Percentiles rank a stretch among this genome's conserved stretches.
phyloP scores from a whole-genome alignment of 2,329 filamentous ascomycete species.

The Microascus cirrosus region DNA sequence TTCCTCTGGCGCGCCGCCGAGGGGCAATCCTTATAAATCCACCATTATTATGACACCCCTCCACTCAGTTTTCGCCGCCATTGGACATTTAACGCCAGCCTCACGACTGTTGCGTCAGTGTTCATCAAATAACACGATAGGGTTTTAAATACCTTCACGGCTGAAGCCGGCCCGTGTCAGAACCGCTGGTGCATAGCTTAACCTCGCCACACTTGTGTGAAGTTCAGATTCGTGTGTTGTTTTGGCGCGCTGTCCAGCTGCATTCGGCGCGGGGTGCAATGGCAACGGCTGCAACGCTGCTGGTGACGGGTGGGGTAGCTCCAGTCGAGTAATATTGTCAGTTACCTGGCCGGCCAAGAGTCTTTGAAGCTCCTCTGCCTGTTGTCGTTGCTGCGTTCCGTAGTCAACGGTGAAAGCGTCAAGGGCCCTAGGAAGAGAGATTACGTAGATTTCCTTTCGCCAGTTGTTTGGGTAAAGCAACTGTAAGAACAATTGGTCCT shows the following conservation, averaged over 20 bases:
- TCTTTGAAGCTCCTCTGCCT: no score
- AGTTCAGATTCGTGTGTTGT: background rate
- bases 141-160: background rate
- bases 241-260: background rate
- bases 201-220: background rate
- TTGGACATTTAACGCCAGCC: background rate
- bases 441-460: no score
- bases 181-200: no score
- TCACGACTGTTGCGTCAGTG: background rate
- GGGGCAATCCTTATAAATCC: background rate
- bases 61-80: no score
- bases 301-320: conserved; percentile 1
- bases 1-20: background rate
- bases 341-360: no score
- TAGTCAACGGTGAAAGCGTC: no score
- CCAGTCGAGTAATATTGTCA: background rate
- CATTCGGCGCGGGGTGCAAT: background rate
- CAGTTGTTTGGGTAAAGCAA: no score
- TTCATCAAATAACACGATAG: background rate
- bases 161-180: no score
- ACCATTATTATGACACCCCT: background rate
- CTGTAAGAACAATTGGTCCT: no score
- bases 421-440: no score
- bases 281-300: background rate
- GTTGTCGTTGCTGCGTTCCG: no score